Evolutionary conservation across 805 yeast genomes (phyloP).

Genomic region (Kazachstania bromeliacearum): DNA sequence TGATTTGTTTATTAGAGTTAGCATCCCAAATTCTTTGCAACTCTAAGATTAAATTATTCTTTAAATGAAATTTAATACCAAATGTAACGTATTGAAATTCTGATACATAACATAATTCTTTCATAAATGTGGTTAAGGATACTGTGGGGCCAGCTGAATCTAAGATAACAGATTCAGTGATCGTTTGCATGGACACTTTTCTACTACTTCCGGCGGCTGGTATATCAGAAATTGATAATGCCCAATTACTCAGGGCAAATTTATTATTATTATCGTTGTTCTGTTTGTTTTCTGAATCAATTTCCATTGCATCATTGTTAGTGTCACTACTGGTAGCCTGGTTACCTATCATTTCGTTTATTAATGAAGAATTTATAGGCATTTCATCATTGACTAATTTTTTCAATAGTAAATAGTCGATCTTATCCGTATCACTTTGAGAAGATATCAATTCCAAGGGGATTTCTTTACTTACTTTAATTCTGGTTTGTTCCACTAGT

Average conservation of each 20-base stretch:
- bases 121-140: slow-evolving; percentile 34
- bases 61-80: slow-evolving; percentile 24
- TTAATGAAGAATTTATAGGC: slow-evolving; percentile 9
- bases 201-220: slow-evolving; percentile 62
- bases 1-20: slow-evolving; percentile 36
- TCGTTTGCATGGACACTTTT: slow-evolving; percentile 54
- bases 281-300: too few relatives aligned
- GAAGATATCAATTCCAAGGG: slow-evolving; percentile 12
- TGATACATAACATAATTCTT: slow-evolving; percentile 61
- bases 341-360: slow-evolving; percentile 3
- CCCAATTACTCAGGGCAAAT: slow-evolving; percentile 36
- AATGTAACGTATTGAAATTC: slow-evolving; percentile 32
- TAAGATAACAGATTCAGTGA: slow-evolving; percentile 42
- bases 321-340: too few relatives aligned
- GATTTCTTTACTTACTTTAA: slow-evolving; percentile 18
- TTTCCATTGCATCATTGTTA: too few relatives aligned
- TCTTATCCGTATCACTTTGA: neutral
- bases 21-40: slow-evolving; percentile 25
- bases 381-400: slow-evolving; percentile 8
- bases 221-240: slow-evolving; percentile 56
- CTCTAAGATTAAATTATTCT: slow-evolving; percentile 23
- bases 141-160: slow-evolving; percentile 24
- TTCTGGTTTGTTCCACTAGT: slow-evolving; percentile 25
- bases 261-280: too few relatives aligned
- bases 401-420: slow-evolving; percentile 16